Evolutionary conservation across 2,329 filamentous ascomycete species (phyloP).

Genomic region (Coniochaeta sp.): DNA sequence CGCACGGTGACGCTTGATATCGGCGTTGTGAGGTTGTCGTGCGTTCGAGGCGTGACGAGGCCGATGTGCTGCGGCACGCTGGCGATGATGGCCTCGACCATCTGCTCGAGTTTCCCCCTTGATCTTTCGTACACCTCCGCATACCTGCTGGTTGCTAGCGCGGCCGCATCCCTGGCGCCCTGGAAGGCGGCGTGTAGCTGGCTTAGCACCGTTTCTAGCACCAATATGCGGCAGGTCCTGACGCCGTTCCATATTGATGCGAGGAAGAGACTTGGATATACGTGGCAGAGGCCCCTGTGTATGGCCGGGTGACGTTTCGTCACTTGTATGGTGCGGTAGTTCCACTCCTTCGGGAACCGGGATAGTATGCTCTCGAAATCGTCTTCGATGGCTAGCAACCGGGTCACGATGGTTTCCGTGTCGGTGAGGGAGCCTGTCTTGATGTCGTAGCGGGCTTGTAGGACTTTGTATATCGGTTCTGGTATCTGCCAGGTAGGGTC

Average conservation of each 20-base stretch:
- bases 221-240: conserved; percentile 35
- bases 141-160: conserved; percentile 14
- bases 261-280: conserved; percentile 35
- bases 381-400: conserved; percentile 30
- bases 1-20: conserved; percentile 21
- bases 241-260: conserved; percentile 41
- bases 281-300: conserved; percentile 32
- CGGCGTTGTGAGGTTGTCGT: conserved; percentile 15
- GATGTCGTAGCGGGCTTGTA: conserved; percentile 40
- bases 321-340: conserved; percentile 32
- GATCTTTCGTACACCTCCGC: conserved; percentile 26
- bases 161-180: conserved; percentile 9
- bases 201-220: conserved; percentile 38
- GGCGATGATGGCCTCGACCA: conserved; percentile 34
- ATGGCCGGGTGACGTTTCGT: conserved; percentile 31
- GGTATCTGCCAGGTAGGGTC: conserved; percentile 35
- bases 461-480: conserved; percentile 33
- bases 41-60: conserved; percentile 32
- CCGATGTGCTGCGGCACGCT: conserved; percentile 43
- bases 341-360: conserved; percentile 30
- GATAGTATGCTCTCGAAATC: conserved; percentile 31
- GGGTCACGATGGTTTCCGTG: conserved; percentile 31
- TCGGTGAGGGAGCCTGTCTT: conserved; percentile 25
- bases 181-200: conserved; percentile 28
- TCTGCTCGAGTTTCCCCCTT: conserved; percentile 28